Evolutionary conservation across 106 monocot species (phyloP).

Genomic region (Gastrodia elata): DNA sequence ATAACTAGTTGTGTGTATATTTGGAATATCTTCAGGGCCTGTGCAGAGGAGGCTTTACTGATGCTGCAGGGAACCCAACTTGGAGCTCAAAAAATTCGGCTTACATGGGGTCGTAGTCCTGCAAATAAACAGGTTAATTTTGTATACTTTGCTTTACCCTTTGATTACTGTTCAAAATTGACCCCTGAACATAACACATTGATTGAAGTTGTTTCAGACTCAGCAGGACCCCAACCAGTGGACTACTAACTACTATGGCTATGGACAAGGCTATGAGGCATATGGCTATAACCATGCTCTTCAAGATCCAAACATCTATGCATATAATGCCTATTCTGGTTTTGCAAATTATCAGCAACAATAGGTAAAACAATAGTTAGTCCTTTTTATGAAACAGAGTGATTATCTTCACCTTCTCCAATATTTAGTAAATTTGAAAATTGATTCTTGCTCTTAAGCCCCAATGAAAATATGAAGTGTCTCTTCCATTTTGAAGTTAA

Average conservation of each 20-base stretch:
- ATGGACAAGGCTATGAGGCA: constrained; percentile 43
- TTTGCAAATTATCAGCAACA: constrained; percentile 61
- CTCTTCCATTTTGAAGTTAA: no score
- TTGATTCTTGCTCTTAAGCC: no score
- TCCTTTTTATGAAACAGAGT: no score
- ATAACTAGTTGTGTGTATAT: not conserved
- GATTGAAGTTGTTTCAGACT: constrained; percentile 17
- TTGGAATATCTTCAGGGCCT: constrained; percentile 25
- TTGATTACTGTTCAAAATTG: not conserved
- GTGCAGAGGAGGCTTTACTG: constrained; percentile 63
- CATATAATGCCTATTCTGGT: constrained; percentile 56
- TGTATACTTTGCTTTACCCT: not conserved
- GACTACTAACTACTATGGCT: constrained; percentile 49
- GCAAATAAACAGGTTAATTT: constrained; percentile 54
- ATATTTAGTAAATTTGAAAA: no score
- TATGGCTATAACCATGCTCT: constrained; percentile 52
- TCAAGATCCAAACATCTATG: constrained; percentile 69
- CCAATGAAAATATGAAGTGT: no score
- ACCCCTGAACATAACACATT: not conserved
- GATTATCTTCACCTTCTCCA: no score
- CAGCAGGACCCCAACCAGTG: constrained; percentile 57
- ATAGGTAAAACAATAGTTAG: no score
- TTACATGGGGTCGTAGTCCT: constrained; percentile 83
- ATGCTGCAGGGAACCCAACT: constrained; percentile 53
- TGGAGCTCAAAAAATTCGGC: constrained; percentile 61